Conservation (phyloP, 1,284 basidiomycete genomes). For the Coriolopsis trogii region DNA sequence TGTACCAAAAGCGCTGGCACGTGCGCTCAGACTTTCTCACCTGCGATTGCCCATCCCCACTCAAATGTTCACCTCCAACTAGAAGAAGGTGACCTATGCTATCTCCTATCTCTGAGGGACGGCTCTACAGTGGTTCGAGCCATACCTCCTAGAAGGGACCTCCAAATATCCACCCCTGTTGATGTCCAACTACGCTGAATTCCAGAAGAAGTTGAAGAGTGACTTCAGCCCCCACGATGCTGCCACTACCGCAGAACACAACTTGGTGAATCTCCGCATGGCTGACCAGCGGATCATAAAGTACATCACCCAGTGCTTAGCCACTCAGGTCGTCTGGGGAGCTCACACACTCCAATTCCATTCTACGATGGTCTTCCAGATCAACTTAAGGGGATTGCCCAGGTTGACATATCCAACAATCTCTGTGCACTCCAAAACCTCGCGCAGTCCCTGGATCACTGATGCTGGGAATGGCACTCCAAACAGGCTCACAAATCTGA, state of each 20-base stretch:
- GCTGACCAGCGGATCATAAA: constrained; percentile 2
- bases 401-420: background rate
- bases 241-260: constrained; percentile 3
- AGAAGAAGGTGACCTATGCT: constrained; percentile 8
- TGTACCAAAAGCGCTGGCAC: too few species aligned
- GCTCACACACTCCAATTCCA: background rate
- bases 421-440: background rate
- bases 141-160: background rate
- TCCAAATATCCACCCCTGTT: background rate
- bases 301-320: constrained; percentile 5
- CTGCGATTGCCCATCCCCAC: too few species aligned
- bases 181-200: constrained; percentile 5
- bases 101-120: constrained; percentile 7
- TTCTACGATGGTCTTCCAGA: constrained; percentile 10
- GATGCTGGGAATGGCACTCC: constrained; percentile 10
- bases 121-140: constrained; percentile 3
- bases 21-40: too few species aligned
- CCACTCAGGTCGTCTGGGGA: constrained; percentile 6
- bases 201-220: constrained; percentile 9
- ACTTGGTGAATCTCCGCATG: constrained; percentile 10
- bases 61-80: constrained; percentile 7
- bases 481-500: background rate
- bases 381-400: constrained; percentile 8
- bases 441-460: constrained; percentile 4
- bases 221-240: constrained; percentile 8